These are phyloP conservation scores for Globisporangium megalacanthum DNA, from an alignment of 352 stramenopile genomes.

Conservation along the genomic window DNA sequence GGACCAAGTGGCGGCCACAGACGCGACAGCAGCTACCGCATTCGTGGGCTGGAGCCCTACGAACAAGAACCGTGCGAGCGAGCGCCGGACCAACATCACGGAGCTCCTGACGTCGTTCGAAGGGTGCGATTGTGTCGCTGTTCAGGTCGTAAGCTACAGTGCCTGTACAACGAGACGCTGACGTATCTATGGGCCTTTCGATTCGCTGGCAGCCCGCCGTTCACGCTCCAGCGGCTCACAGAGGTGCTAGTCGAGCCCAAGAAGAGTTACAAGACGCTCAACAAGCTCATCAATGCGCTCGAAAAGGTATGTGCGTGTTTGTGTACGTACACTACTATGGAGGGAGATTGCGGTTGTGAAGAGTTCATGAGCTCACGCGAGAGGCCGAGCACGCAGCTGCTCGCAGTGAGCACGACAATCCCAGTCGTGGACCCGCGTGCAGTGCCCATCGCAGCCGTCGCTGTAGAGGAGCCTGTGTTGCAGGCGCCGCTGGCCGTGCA, in stretches of 20 bases:
- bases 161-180: not conserved
- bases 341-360: not conserved
- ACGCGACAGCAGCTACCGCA: constrained; percentile 23
- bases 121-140: constrained; percentile 14
- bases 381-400: constrained; percentile 20
- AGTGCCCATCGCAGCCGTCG: not conserved
- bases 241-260: constrained; percentile 70
- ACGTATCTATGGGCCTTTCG: not conserved
- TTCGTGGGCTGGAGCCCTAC: constrained; percentile 37
- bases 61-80: constrained; percentile 45
- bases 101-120: constrained; percentile 63
- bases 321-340: not conserved
- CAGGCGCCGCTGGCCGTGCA: constrained; percentile 17
- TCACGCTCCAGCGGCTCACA: constrained; percentile 77
- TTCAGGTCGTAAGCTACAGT: too few species aligned
- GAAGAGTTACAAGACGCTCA: constrained; percentile 66
- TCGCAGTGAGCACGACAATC: constrained; percentile 65
- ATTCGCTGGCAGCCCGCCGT: constrained; percentile 38
- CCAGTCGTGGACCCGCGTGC: constrained; percentile 53
- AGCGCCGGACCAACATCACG: constrained; percentile 47
- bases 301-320: constrained; percentile 44
- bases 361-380: too few species aligned
- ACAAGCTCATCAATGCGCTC: constrained; percentile 78
- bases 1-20: constrained; percentile 44
- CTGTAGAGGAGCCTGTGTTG: not conserved